Evolutionary conservation across 495 filamentous ascomycete genomes (phyloP).

Genomic region (Cenococcum geophilum): DNA sequence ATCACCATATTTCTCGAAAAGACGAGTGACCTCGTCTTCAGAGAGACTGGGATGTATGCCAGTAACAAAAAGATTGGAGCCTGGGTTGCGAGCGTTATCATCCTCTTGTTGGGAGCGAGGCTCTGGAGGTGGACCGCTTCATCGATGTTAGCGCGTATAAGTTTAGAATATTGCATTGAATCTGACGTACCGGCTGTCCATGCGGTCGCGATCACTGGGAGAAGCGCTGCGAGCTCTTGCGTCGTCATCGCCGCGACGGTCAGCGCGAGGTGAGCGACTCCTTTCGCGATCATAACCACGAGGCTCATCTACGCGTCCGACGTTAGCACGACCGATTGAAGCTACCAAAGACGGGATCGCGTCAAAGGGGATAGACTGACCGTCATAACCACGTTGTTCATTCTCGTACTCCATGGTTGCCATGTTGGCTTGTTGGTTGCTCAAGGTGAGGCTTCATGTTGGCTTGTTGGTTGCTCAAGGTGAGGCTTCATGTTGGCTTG

Average conservation of each 20-base stretch:
- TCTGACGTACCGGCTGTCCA: conserved; percentile 64
- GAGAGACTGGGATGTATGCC: conserved; percentile 93
- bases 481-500: conserved; percentile 26
- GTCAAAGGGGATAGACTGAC: conserved; percentile 26
- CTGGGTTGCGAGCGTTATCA: conserved; percentile 77
- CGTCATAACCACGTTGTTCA: conserved; percentile 39
- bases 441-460: conserved; percentile 24
- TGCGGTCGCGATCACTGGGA: conserved; percentile 61
- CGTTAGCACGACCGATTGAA: conserved; percentile 13
- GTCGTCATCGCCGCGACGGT: conserved; percentile 56
- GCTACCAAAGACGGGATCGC: conserved; percentile 1
- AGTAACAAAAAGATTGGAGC: conserved; percentile 98
- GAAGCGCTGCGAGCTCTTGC: conserved; percentile 43
- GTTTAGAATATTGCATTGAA: background rate
- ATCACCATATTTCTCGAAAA: conserved; percentile 97
- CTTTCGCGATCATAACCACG: conserved; percentile 57
- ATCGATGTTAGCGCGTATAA: conserved; percentile 18
- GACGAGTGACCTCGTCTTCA: conserved; percentile 82
- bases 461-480: background rate
- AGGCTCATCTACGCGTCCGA: conserved; percentile 29
- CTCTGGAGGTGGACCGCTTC: conserved; percentile 41
- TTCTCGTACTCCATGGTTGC: conserved; percentile 40
- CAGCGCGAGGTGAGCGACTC: conserved; percentile 84
- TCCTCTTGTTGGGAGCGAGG: conserved; percentile 50
- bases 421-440: conserved; percentile 23